Percentiles rank a stretch among this genome's conserved stretches.
Evolutionary conservation across 1,139 yeast species (phyloP).

Genomic region (Kodamaea alishanica): DNA sequence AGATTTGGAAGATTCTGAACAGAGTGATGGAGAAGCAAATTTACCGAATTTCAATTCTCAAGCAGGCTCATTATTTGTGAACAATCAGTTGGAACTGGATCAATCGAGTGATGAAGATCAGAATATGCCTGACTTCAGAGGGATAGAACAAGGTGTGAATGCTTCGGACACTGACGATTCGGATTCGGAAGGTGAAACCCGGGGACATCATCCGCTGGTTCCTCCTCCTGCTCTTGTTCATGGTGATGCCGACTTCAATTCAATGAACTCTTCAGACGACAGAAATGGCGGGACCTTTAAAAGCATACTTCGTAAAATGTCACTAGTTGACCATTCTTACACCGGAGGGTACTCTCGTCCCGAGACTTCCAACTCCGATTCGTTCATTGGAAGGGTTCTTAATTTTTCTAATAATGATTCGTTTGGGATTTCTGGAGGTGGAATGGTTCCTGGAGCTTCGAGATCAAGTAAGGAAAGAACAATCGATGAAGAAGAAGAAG

Average conservation of each 20-base stretch:
- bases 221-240: conserved; percentile 4
- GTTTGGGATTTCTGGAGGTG: conserved; percentile 37
- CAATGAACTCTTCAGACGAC: neutral
- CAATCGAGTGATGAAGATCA: neutral
- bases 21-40: conserved; percentile 7
- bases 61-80: neutral
- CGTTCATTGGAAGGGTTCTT: conserved; percentile 39
- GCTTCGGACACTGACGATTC: conserved; percentile 11
- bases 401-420: conserved; percentile 22
- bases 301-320: conserved; percentile 35
- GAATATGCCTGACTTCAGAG: neutral
- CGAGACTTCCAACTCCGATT: conserved; percentile 29
- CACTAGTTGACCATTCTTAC: conserved; percentile 30
- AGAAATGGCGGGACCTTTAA: conserved; percentile 19
- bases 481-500: conserved; percentile 24
- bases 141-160: neutral
- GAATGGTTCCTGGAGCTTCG: conserved; percentile 42
- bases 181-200: conserved; percentile 7
- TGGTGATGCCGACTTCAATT: neutral
- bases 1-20: conserved; percentile 5
- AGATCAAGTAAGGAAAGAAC: conserved; percentile 18
- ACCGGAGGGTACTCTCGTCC: conserved; percentile 17
- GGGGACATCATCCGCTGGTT: conserved; percentile 1
- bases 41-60: conserved; percentile 18
- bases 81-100: neutral